phyloP scores from a whole-genome alignment of 2,329 filamentous ascomycete genomes.

The Arthroderma sp. region DNA sequence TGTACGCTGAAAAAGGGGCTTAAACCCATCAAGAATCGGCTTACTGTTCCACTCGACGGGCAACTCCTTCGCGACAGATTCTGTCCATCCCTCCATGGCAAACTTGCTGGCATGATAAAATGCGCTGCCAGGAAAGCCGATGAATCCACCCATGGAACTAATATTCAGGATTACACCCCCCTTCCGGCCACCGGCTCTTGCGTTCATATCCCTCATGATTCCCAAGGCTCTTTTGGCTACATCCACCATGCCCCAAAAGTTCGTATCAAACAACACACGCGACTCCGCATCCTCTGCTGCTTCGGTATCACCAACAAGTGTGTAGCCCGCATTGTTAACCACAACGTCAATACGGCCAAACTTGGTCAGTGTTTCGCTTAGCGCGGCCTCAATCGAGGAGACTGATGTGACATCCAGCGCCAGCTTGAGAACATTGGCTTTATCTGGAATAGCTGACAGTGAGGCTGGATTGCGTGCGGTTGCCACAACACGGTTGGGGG shows the following conservation, averaged over 20 bases:
- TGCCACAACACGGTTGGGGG: constrained; percentile 22
- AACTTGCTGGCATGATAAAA: constrained; percentile 34
- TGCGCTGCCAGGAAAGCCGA: constrained; percentile 22
- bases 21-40: constrained; percentile 11
- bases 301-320: constrained; percentile 41
- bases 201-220: constrained; percentile 15
- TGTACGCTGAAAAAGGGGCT: not conserved
- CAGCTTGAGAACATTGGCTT: constrained; percentile 30
- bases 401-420: constrained; percentile 33
- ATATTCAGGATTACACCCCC: constrained; percentile 45
- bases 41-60: constrained; percentile 31
- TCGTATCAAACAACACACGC: constrained; percentile 43
- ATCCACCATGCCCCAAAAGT: constrained; percentile 45
- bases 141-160: constrained; percentile 39
- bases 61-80: constrained; percentile 34
- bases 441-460: constrained; percentile 27
- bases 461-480: constrained; percentile 29
- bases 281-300: constrained; percentile 37
- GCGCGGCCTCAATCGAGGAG: constrained; percentile 18
- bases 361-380: constrained; percentile 12
- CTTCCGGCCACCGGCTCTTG: constrained; percentile 9
- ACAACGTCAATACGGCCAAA: not conserved
- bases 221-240: constrained; percentile 29
- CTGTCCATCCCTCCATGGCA: constrained; percentile 36
- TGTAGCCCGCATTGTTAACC: constrained; percentile 12